phyloP scores from a whole-genome alignment of 2,329 filamentous ascomycete species.

The Colletotrichum euphorbiae region DNA sequence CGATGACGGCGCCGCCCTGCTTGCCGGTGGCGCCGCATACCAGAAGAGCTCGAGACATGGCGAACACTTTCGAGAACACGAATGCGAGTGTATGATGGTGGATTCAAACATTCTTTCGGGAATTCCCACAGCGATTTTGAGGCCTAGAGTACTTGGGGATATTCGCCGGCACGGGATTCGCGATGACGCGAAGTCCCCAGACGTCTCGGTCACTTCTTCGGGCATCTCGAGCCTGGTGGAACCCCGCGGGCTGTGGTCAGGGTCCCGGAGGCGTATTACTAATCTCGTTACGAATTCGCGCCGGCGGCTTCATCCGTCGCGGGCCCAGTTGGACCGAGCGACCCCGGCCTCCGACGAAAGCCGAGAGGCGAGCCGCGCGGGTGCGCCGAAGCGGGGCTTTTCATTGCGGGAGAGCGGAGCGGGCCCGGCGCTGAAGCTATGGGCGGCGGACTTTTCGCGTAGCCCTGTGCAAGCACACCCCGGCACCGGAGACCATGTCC shows the following conservation, averaged over 20 bases:
- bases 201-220: too few relatives aligned
- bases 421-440: not conserved
- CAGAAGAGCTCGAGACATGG: conserved; percentile 47
- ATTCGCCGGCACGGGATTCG: not conserved
- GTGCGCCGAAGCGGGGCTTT: not conserved
- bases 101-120: too few relatives aligned
- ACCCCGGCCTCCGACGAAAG: conserved; percentile 1
- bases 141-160: too few relatives aligned
- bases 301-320: too few relatives aligned
- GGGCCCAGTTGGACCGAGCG: too few relatives aligned
- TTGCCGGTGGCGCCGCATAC: conserved; percentile 53
- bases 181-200: not conserved
- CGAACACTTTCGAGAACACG: not conserved
- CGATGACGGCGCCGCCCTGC: conserved; percentile 52
- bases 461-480: not conserved
- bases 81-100: not conserved
- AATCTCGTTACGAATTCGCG: too few relatives aligned
- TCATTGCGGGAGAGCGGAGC: not conserved
- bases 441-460: not conserved
- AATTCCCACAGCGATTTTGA: too few relatives aligned
- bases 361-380: not conserved
- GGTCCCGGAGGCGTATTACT: too few relatives aligned
- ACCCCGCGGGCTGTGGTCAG: too few relatives aligned
- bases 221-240: too few relatives aligned
- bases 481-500: not conserved